These are phyloP conservation scores for Solanum hybrid DNA, from an alignment of 305 asterid species.

Conservation along the genomic window DNA sequence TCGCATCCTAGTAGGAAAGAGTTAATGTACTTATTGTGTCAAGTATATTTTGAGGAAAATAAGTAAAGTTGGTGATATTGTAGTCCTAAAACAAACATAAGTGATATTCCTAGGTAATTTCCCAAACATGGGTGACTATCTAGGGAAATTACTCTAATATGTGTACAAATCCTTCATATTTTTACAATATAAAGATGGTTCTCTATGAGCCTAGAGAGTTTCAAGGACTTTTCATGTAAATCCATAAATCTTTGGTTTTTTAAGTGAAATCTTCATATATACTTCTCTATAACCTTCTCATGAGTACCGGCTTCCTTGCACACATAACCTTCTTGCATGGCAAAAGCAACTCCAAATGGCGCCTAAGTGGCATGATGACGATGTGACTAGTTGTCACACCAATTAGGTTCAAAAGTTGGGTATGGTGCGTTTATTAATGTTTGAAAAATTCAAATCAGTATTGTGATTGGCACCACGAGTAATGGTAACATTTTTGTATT, in stretches of 20 bases:
- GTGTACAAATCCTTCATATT: background rate
- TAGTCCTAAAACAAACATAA: no score
- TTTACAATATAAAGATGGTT: background rate
- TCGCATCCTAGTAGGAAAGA: no score
- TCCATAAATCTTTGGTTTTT: background rate
- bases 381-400: background rate
- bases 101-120: no score
- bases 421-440: background rate
- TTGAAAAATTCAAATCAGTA: background rate
- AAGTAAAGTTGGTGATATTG: no score
- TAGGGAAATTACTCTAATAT: background rate
- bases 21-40: no score
- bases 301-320: background rate
- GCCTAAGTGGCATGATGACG: background rate
- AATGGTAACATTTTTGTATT: background rate
- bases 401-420: background rate
- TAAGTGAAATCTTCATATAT: background rate
- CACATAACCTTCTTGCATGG: background rate
- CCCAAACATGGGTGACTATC: no score
- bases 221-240: background rate
- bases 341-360: background rate
- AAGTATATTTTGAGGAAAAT: no score
- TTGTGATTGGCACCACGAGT: background rate
- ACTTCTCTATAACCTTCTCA: background rate
- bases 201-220: no score